These are phyloP conservation scores for Candida jianshihensis DNA, from an alignment of 805 yeast species.

Conservation along the genomic window DNA sequence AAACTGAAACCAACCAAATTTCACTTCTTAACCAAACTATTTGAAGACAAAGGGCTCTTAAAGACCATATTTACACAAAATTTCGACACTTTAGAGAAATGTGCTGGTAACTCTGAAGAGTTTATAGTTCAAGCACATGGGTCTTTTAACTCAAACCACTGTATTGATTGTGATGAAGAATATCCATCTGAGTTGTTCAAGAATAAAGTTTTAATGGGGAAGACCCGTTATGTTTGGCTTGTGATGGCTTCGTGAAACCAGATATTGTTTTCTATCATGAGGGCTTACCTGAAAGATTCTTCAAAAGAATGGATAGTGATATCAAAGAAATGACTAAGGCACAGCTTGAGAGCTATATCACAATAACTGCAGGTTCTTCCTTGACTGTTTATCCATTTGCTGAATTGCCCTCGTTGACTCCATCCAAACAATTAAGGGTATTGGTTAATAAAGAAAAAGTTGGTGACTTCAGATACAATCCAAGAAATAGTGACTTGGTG, in stretches of 20 bases:
- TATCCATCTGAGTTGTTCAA: conserved; percentile 44
- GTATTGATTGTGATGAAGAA: conserved; percentile 63
- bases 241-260: conserved; percentile 80
- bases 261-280: conserved; percentile 95
- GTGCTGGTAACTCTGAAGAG: conserved; percentile 66
- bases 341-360: conserved; percentile 42
- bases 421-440: conserved; percentile 42
- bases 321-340: conserved; percentile 26
- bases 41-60: conserved; percentile 57
- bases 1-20: conserved; percentile 77
- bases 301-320: conserved; percentile 59
- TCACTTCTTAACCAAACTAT: conserved; percentile 62
- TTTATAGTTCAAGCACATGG: conserved; percentile 90
- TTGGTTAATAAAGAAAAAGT: conserved; percentile 71
- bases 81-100: conserved; percentile 84
- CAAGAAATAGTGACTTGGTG: conserved; percentile 56
- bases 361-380: conserved; percentile 90
- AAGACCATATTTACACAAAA: conserved; percentile 84
- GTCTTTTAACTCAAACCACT: conserved; percentile 77
- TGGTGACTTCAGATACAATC: conserved; percentile 55
- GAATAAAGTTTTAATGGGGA: conserved; percentile 26
- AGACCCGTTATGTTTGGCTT: conserved; percentile 46
- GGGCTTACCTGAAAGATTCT: conserved; percentile 64
- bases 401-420: conserved; percentile 62
- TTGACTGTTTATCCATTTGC: conserved; percentile 90